phyloP scores from a whole-genome alignment of 208 protist genomes.

The Balamuthia mandrillaris region DNA sequence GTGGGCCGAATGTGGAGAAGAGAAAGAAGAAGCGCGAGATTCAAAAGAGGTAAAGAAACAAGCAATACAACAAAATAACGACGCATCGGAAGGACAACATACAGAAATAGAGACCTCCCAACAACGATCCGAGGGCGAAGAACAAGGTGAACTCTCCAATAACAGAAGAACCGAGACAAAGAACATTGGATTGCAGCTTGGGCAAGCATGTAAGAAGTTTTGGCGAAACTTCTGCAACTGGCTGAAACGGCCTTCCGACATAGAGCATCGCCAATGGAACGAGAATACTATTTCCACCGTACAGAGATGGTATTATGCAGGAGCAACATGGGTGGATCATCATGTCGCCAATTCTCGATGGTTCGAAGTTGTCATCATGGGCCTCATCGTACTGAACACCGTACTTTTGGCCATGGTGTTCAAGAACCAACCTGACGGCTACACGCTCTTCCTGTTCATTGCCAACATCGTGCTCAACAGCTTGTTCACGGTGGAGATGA shows the following conservation, averaged over 20 bases:
- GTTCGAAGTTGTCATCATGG: slow-evolving; percentile 48
- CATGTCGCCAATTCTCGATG: neutral
- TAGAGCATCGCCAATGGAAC: too few species aligned
- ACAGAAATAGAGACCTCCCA: too few species aligned
- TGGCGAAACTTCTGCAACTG: neutral
- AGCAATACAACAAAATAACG: too few species aligned
- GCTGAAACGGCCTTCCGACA: neutral
- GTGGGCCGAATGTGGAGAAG: neutral
- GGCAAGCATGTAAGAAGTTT: neutral
- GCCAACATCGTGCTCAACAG: slow-evolving; percentile 57
- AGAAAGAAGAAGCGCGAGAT: too few species aligned
- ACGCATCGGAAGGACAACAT: too few species aligned
- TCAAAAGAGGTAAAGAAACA: too few species aligned
- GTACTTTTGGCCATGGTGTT: slow-evolving; percentile 72
- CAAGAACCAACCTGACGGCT: neutral
- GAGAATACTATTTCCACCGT: too few species aligned
- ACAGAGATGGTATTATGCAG: too few species aligned
- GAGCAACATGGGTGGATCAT: too few species aligned
- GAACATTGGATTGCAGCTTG: neutral
- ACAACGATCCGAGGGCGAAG: too few species aligned
- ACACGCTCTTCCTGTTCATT: neutral
- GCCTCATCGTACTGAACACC: slow-evolving; percentile 55
- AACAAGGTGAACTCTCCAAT: too few species aligned
- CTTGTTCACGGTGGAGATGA: slow-evolving; percentile 57
- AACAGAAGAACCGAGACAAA: too few species aligned